Percentiles rank a stretch among this genome's conserved stretches.
phyloP scores from a whole-genome alignment of 495 filamentous ascomycete species.

The Bathelium albidoporum region DNA sequence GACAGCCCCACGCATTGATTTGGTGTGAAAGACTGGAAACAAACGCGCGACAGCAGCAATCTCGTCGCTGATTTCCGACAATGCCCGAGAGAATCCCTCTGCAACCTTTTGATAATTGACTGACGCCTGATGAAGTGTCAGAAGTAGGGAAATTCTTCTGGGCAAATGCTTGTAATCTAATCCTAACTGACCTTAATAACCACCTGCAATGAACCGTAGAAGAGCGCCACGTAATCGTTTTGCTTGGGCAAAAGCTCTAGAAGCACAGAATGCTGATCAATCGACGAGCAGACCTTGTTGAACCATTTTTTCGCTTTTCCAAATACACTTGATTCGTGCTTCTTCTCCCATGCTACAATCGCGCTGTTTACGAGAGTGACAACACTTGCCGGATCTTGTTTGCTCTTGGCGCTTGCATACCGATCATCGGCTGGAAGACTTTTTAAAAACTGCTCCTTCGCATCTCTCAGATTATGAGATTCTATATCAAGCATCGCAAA shows the following conservation, averaged over 20 bases:
- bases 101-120: background rate
- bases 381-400: background rate
- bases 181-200: background rate
- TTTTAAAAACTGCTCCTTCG: too few species aligned
- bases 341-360: background rate
- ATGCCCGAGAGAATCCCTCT: background rate
- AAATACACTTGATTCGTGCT: background rate
- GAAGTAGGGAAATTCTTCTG: background rate
- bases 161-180: background rate
- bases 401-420: too few species aligned
- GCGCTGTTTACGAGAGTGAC: background rate
- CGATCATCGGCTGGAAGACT: too few species aligned
- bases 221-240: background rate
- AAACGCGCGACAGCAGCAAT: background rate
- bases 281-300: background rate
- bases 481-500: too few species aligned
- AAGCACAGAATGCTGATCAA: background rate
- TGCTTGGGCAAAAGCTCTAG: background rate
- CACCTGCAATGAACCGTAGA: background rate
- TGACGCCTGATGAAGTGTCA: background rate
- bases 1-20: background rate
- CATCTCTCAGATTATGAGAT: too few species aligned
- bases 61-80: background rate
- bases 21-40: background rate
- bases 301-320: background rate